These are phyloP conservation scores for Diaporthe citri DNA, from an alignment of 2,329 filamentous ascomycete species.

Conservation along the genomic window DNA sequence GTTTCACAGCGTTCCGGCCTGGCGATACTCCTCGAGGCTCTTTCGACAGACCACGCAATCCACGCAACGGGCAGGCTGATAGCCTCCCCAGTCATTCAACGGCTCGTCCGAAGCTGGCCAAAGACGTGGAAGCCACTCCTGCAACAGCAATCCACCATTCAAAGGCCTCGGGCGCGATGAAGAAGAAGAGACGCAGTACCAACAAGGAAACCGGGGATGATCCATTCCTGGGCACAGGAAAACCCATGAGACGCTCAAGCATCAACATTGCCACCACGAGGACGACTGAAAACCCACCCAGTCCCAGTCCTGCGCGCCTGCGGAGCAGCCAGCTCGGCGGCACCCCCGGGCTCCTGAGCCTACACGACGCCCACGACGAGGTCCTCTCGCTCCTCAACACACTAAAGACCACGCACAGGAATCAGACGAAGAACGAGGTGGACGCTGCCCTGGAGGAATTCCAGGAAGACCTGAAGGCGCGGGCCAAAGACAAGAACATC, in stretches of 20 bases:
- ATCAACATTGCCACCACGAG: background rate
- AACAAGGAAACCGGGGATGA: background rate
- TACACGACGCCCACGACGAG: background rate
- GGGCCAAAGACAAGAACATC: conserved; percentile 3
- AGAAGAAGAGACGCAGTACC: background rate
- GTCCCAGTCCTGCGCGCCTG: background rate
- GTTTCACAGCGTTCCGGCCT: background rate
- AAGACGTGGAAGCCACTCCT: background rate
- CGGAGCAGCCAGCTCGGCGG: background rate
- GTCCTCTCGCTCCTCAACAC: background rate
- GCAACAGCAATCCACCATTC: background rate
- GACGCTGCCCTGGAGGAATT: background rate
- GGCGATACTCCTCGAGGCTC: background rate
- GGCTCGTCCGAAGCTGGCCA: background rate
- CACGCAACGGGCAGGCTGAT: no score
- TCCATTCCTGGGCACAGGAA: background rate
- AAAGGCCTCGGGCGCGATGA: background rate
- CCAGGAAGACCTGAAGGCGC: conserved; percentile 1
- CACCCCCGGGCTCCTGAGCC: background rate
- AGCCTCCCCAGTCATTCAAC: no score
- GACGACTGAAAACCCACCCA: background rate
- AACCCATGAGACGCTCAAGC: background rate
- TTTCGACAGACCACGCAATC: background rate
- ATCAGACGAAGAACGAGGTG: background rate
- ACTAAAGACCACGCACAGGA: background rate